phyloP scores from a whole-genome alignment of 2,329 filamentous ascomycete species.

The Fusarium subglutinans region DNA sequence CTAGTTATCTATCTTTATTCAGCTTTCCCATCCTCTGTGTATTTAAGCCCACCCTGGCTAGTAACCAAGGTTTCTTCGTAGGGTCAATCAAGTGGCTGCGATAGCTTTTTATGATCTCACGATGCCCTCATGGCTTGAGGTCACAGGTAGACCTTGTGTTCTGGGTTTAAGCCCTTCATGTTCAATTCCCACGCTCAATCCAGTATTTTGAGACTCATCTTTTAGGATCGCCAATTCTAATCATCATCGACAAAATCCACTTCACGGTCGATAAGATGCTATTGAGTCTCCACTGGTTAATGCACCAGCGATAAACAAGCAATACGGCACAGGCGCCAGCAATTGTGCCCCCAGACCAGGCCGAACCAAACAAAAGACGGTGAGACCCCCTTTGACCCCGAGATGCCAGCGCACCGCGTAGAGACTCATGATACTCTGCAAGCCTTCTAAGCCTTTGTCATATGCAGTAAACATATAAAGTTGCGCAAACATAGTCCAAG shows the following conservation, averaged over 20 bases:
- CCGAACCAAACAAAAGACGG: conserved; percentile 30
- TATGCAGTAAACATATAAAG: background rate
- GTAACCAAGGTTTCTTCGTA: background rate
- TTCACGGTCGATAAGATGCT: conserved; percentile 5
- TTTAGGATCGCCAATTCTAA: background rate
- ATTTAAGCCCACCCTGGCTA: background rate
- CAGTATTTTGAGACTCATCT: background rate
- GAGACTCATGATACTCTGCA: conserved; percentile 9
- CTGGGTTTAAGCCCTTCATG: background rate
- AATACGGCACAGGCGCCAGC: conserved; percentile 20
- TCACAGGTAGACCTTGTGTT: background rate
- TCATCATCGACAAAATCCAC: conserved; percentile 14
- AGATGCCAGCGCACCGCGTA: conserved; percentile 13
- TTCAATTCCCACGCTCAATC: background rate
- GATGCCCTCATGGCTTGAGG: background rate
- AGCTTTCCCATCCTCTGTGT: background rate
- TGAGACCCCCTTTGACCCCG: conserved; percentile 25
- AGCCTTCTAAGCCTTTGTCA: background rate
- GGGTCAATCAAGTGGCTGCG: background rate
- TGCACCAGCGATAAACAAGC: conserved; percentile 29
- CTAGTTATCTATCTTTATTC: background rate
- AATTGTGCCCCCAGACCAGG: background rate
- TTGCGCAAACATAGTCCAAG: background rate
- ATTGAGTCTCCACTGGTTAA: conserved; percentile 24
- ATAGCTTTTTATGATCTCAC: background rate